Base-by-base conservation (phyloP, 208 protist species). In the Leishmania guyanensis region DNA sequence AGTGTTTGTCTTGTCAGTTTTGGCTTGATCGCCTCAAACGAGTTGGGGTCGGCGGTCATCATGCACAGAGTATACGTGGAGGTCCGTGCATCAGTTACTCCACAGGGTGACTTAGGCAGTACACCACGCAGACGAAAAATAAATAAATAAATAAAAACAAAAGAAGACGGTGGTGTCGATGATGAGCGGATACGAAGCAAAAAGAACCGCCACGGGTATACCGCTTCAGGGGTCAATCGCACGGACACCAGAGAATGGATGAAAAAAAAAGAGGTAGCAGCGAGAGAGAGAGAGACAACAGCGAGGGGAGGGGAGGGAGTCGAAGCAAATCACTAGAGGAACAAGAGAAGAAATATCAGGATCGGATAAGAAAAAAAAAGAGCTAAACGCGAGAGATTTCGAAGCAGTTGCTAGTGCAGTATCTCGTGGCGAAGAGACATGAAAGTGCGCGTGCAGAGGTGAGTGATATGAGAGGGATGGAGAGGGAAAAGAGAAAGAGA, bases 1-100 rank as follows among this genome's bases (percentile, higher is more conserved):
- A 97, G 85, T 20, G 92, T 92, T 70, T 94, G 79, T 46, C 68
- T 50, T 26, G 84, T 91, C 20, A 97, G 85, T 56, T 80, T 82
- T 56, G 81, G 53, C 74, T 91, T 89, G 80, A 97, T 84, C 20
- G 86, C 86, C 66, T 93, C 88, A 43, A 93, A 90, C 1, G 86
- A 88, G 86, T 95, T 93, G 5, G 84, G 78, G 51, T 91, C 85
- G 66, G 53, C 14, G 22, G 69, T 36, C 69, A 53, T 73, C 39
- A 53, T 54, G 69, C 46, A 17, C 26, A n/a, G 46, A 0, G 69
- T 29, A 17, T 20, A 3, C 29, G 26, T 26, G 69, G 14, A 51
- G 14, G 69, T 9, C 17, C 14, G 22, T 29, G 69, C 46, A 17
- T 53, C 16, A 12, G 36, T 9, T 29, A 33, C 6, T 22, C 26